Base-by-base conservation (phyloP, 352 stramenopile species). In the Phytopythium cucurbitacearum region DNA sequence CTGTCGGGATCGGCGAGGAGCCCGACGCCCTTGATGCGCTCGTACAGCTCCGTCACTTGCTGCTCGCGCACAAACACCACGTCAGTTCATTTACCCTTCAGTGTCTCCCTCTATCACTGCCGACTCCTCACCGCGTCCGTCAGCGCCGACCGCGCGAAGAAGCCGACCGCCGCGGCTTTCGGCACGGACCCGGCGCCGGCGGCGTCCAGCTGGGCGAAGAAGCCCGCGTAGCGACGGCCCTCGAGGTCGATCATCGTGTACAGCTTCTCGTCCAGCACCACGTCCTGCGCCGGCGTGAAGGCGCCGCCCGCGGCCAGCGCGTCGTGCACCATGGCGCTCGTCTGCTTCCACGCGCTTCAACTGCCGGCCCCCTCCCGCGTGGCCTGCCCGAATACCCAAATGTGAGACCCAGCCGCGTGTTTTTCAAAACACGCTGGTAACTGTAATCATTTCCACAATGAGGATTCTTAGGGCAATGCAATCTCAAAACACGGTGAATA, bases 181-280 rank as follows among this genome's bases (percentile, higher is more conserved):
- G 60, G 35, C n/a, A 66, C 44, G n/a, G 49, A 40, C 8, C 57
- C 47, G 7, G 49, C 50, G 35, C 56, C 51, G 5, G 39, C 42
- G 54, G 63, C 46, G 37, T 75, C 62, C 10, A 89, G 67, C 43
- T 79, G 72, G 36, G 60, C 48, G 57, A 86, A 89, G 67, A 89
- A 89, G 28, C 58, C 63, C 41, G 66, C 56, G 58, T 89, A 89
- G 39, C 78, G 76, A 57, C 40, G 56, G n/a, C 48, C 51, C 57
- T 89, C 78, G 2, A 79, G 48, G 33, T 87, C 78, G 38, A 85
- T 70, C 78, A 89, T 89, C 8, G 69, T 76, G 56, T 78, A 89
- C 16, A 80, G 61, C 56, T 71, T 53, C 13, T 53, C 46, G 45
- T 76, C 60, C 41, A 76, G 62, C 46, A 50, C 50, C 49, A 60